Evolutionary conservation across 768 basidiomycete species (phyloP).

Genomic region (Boletus rubescentipes): DNA sequence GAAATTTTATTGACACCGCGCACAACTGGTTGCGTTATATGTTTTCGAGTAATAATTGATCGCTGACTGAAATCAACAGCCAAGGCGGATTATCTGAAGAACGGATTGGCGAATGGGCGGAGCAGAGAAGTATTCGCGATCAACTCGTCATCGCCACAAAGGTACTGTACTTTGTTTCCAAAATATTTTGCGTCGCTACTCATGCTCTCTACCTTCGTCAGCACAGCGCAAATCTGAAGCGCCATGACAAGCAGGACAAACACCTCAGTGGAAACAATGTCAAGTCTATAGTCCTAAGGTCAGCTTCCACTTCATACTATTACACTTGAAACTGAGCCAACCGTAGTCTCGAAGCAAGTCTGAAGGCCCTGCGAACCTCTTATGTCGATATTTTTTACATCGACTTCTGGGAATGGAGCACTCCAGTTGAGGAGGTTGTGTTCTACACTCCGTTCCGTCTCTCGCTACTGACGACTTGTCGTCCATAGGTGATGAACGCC

Average conservation of each 20-base stretch:
- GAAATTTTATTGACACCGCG: not conserved
- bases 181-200: no score
- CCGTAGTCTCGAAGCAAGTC: not conserved
- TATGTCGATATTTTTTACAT: not conserved
- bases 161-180: no score
- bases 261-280: not conserved
- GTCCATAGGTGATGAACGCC: not conserved
- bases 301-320: not conserved
- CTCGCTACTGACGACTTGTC: not conserved
- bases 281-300: not conserved
- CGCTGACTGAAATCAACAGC: not conserved
- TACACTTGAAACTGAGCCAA: not conserved
- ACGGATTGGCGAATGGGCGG: not conserved
- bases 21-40: not conserved
- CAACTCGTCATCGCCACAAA: conserved; percentile 1
- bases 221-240: not conserved
- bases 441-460: not conserved
- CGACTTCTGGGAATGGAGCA: conserved; percentile 1
- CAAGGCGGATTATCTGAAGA: not conserved
- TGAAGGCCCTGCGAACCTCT: not conserved
- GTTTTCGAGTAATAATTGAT: not conserved
- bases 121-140: not conserved
- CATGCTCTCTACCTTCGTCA: no score
- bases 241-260: not conserved
- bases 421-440: not conserved